phyloP scores from a whole-genome alignment of 2,329 filamentous ascomycete species.

The Botryosphaeria dothidea region DNA sequence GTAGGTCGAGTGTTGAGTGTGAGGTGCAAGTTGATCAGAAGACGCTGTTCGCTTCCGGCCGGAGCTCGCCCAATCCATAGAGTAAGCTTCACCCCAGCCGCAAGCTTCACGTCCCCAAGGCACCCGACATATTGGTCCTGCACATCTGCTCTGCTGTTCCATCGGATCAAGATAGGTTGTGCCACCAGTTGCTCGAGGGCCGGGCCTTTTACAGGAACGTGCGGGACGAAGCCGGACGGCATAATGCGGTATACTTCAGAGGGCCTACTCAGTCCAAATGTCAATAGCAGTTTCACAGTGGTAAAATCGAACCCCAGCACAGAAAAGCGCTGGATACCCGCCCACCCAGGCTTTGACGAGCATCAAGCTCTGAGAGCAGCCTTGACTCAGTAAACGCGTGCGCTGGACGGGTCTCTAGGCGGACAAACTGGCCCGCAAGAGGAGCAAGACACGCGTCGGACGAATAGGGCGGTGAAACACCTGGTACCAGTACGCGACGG shows the following conservation, averaged over 20 bases:
- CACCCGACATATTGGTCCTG: background rate
- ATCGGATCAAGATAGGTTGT: background rate
- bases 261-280: background rate
- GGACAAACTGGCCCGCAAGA: constrained; percentile 1
- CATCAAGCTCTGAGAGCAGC: background rate
- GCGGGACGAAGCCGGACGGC: background rate
- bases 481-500: too few species aligned
- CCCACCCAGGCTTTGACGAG: background rate
- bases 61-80: background rate
- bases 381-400: background rate
- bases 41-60: too few species aligned
- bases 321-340: background rate
- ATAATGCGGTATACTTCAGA: background rate
- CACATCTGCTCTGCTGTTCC: background rate
- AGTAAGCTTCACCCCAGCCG: background rate
- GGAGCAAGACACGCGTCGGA: background rate
- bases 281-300: background rate
- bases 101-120: background rate
- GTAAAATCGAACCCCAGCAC: background rate
- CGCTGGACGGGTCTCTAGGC: background rate
- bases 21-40: background rate
- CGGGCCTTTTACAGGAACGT: background rate
- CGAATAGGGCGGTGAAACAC: background rate
- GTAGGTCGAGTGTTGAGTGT: background rate
- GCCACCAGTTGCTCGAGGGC: background rate